Base-by-base conservation (phyloP, 305 asterid genomes). In the Plantago rigida region DNA sequence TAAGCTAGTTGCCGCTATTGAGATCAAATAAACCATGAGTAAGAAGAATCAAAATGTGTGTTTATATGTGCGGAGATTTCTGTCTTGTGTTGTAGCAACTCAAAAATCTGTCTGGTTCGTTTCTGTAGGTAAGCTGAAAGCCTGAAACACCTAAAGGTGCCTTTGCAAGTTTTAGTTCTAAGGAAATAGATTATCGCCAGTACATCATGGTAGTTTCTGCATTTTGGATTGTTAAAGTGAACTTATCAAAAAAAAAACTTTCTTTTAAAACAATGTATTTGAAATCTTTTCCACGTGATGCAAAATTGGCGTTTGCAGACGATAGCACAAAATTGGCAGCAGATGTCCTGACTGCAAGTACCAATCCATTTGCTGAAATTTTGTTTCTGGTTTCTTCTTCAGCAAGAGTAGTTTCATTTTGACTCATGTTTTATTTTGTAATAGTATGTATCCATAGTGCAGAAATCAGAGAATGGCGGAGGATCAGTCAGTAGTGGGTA, bases 391-490 rank as follows among this genome's bases (percentile, higher is more conserved):
- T 36, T 36, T 36, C 44, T 36, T 6, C 44, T 36, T 8, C 1
- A 55, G 59, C 29, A 57, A 48, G 41, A 22, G 26, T 61, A 15
- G 34, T 63, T 55, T 55, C 66, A 62, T 64, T 75, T 51, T 52
- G 57, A 26, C 44, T 26, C 14, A 3, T 52, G 36, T 12, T 52
- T 24, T 52, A 58, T 55, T 47, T 41, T 48, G 50, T 51, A 53
- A 58, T 55, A 39, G 19, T 49, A 6, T 46, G 54, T 29, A 56
- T 45, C 56, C 56, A 34, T 56, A 57, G 45, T 72, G 67, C 81
- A 93, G 99, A 84, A 93, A 93, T 71, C 97, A 89, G 71, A 84
- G 87, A 71, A 92, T 92, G 99, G 77, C 94, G 9, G 96, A 85
- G 77, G 97, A 89, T 69, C 97, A 93, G 77, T 93, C 99, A 9